Percentiles rank a stretch among this genome's conserved stretches.
Conservation (phyloP, 169 alveolate genomes). For the Plasmodium ovale region DNA sequence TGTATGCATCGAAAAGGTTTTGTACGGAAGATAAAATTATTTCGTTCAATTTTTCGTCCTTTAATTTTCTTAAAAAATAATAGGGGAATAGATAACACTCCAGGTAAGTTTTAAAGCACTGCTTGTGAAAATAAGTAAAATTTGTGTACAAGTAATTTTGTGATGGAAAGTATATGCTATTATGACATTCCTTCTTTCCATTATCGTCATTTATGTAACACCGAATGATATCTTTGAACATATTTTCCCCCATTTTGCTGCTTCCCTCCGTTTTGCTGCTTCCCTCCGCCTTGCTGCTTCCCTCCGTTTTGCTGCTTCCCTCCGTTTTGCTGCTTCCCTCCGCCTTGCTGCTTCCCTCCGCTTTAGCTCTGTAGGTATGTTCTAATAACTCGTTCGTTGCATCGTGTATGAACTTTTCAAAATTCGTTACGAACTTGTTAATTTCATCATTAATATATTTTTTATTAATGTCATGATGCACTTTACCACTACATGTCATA, state of each 20-base stretch:
- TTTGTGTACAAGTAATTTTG: slow-evolving; percentile 47
- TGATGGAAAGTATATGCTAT: slow-evolving; percentile 42
- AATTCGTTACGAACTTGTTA: slow-evolving; percentile 12
- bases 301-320: neutral
- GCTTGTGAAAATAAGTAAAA: slow-evolving; percentile 64
- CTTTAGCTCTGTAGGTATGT: neutral
- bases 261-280: neutral
- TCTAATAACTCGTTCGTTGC: neutral
- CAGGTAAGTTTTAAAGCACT: slow-evolving; percentile 70
- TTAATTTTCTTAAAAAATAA: slow-evolving; percentile 53
- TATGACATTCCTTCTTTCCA: slow-evolving; percentile 18
- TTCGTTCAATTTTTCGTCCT: slow-evolving; percentile 44
- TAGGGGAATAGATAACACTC: slow-evolving; percentile 56
- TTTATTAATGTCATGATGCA: slow-evolving; percentile 4
- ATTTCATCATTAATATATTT: slow-evolving; percentile 35
- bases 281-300: neutral
- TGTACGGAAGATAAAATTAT: slow-evolving; percentile 30
- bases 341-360: neutral
- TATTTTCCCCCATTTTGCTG: slow-evolving; percentile 15
- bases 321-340: neutral
- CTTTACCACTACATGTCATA: neutral
- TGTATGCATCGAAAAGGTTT: slow-evolving; percentile 43
- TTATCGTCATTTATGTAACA: slow-evolving; percentile 43
- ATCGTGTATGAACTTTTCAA: slow-evolving; percentile 18
- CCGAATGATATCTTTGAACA: slow-evolving; percentile 28